These are phyloP conservation scores for Postia placenta DNA, from an alignment of 768 basidiomycete genomes.

Conservation along the genomic window DNA sequence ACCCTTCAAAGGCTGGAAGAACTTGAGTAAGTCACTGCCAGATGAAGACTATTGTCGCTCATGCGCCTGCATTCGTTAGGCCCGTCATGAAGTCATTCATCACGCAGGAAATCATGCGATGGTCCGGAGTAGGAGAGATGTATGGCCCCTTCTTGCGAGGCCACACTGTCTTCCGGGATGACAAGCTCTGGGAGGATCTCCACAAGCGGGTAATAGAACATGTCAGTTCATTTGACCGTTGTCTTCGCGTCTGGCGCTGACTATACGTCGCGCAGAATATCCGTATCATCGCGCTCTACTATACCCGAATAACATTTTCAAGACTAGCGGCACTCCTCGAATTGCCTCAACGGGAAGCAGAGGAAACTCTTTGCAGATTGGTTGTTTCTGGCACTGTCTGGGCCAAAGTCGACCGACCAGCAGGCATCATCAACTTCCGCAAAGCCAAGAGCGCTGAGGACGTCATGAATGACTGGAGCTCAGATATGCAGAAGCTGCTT, in stretches of 20 bases:
- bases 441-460: conserved; percentile 81
- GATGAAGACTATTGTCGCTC: neutral
- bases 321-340: conserved; percentile 86
- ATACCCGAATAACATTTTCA: conserved; percentile 82
- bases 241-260: neutral
- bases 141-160: conserved; percentile 81
- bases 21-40: conserved; percentile 57
- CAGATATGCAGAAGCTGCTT: conserved; percentile 89
- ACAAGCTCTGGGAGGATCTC: conserved; percentile 89
- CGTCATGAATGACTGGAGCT: conserved; percentile 97
- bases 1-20: conserved; percentile 75
- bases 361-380: conserved; percentile 81
- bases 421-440: conserved; percentile 85
- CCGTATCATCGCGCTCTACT: conserved; percentile 90
- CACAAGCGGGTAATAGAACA: conserved; percentile 97
- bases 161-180: conserved; percentile 73
- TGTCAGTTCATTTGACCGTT: conserved; percentile 40
- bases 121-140: conserved; percentile 87
- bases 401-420: conserved; percentile 90
- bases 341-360: conserved; percentile 74
- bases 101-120: conserved; percentile 90
- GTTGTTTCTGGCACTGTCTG: conserved; percentile 91
- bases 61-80: conserved; percentile 35
- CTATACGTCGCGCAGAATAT: conserved; percentile 61
- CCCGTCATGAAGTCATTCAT: conserved; percentile 93